Evolutionary conservation across 768 basidiomycete genomes (phyloP).

Genomic region (Tricholoma sp.): DNA sequence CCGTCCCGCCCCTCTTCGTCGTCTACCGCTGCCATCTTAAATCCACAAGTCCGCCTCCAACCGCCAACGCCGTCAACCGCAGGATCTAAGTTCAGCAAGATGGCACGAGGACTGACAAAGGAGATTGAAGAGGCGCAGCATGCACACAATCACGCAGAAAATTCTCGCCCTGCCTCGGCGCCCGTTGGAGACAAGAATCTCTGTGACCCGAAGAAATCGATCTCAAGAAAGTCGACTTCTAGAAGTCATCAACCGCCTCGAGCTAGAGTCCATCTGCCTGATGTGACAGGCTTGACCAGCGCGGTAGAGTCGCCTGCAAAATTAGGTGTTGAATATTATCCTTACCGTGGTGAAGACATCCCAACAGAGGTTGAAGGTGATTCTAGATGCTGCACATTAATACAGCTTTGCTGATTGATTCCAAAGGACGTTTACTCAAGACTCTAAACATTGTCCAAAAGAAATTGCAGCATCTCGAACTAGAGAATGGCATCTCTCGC

Average conservation of each 20-base stretch:
- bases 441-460: constrained; percentile 60
- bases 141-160: constrained; percentile 7
- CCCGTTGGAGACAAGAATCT: constrained; percentile 29
- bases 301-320: constrained; percentile 74
- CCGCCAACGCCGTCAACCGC: constrained; percentile 56
- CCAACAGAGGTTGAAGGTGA: constrained; percentile 64
- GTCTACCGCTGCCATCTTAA: constrained; percentile 17
- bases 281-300: constrained; percentile 78
- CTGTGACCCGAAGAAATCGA: constrained; percentile 28
- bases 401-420: background rate
- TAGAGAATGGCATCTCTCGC: constrained; percentile 77
- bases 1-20: constrained; percentile 18
- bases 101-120: constrained; percentile 49
- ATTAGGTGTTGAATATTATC: constrained; percentile 43
- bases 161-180: constrained; percentile 5
- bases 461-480: constrained; percentile 68
- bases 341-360: constrained; percentile 40
- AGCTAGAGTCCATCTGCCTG: constrained; percentile 59
- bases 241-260: constrained; percentile 20
- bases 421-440: constrained; percentile 52
- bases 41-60: constrained; percentile 49
- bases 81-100: constrained; percentile 54
- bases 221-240: constrained; percentile 17
- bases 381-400: background rate
- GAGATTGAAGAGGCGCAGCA: constrained; percentile 38